Base-by-base conservation (phyloP, 805 yeast genomes). In the Yueomyces sp. region DNA sequence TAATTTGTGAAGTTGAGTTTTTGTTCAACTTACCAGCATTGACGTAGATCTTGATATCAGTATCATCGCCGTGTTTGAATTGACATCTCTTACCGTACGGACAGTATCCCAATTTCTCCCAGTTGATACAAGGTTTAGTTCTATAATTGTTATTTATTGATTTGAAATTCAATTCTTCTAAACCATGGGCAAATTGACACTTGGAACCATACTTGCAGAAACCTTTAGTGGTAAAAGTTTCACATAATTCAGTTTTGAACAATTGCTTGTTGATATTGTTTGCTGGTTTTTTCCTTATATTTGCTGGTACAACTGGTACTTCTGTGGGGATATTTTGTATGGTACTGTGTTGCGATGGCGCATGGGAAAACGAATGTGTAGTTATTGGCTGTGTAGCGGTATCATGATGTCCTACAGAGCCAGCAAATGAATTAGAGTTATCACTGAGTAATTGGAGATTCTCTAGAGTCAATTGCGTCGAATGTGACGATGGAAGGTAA, bases 161-260 rank as follows among this genome's bases (percentile, higher is more conserved):
- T 39, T 85, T 79, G 9, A 63, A 52, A 60, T 85, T 85, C 53
- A 87, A 67, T 61, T 87, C 96, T 44, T 72, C 65, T 37, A 74
- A 69, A 26, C 96, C 96, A 57, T 87, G 96, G 4, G 96, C 96
- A 70, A 87, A 87, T 65, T 87, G 96, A 62, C 96, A 87, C 66
- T 87, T 87, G 50, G 74, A 72, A 2, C 94, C 95, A 59, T 87
- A 87, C 12, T 94, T 95, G 60, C 96, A 87, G 42, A 61, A 55
- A 28, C 84, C 83, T 50, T 76, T 73, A 53, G 74, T 77, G 56
- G 77, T 74, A 59, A 72, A 87, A 28, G 88, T 80, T 37, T 79
- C 81, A 62, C 96, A 87, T 44, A 88, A 70, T 62, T 87, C 96
- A 0, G 96, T 88, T 65, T 87, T 87, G 73, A 85, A 87, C 37